phyloP scores from a whole-genome alignment of 2,329 filamentous ascomycete species.

The Kalmusia sp. region DNA sequence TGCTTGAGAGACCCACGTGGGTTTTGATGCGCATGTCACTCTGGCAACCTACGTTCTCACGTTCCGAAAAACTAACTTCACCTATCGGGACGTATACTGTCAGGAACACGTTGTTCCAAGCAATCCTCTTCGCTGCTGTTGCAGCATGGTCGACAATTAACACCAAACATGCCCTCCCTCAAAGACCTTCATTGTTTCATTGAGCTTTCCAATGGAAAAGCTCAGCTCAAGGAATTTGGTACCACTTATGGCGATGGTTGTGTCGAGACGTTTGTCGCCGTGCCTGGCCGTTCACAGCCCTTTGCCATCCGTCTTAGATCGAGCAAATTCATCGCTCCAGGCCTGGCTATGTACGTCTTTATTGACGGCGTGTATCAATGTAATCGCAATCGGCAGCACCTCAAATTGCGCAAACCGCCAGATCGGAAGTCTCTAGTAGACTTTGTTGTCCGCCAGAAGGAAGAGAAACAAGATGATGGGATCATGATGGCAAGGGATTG shows the following conservation, averaged over 20 bases:
- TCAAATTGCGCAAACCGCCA: conserved; percentile 42
- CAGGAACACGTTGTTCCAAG: no score
- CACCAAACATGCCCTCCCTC: conserved; percentile 65
- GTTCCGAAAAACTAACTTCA: no score
- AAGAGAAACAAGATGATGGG: conserved; percentile 55
- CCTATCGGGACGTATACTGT: no score
- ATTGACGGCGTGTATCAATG: conserved; percentile 66
- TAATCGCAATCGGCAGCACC: conserved; percentile 59
- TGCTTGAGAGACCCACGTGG: no score
- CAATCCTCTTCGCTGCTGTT: no score
- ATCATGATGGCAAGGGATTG: conserved; percentile 60
- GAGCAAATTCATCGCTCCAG: conserved; percentile 59
- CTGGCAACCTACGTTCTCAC: no score
- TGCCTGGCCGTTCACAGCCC: conserved; percentile 52
- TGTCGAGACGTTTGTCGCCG: conserved; percentile 60
- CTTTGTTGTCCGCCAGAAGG: conserved; percentile 61
- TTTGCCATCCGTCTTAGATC: conserved; percentile 60
- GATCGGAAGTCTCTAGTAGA: conserved; percentile 51
- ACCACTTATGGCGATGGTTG: conserved; percentile 59
- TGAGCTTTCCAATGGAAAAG: conserved; percentile 53
- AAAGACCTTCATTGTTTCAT: conserved; percentile 61
- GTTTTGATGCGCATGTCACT: no score
- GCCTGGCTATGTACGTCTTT: conserved; percentile 62
- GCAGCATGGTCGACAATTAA: no score
- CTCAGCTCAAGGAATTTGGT: conserved; percentile 56